These are phyloP conservation scores for Pugionium dolabratum DNA, from an alignment of 345 rosid species.

Conservation along the genomic window DNA sequence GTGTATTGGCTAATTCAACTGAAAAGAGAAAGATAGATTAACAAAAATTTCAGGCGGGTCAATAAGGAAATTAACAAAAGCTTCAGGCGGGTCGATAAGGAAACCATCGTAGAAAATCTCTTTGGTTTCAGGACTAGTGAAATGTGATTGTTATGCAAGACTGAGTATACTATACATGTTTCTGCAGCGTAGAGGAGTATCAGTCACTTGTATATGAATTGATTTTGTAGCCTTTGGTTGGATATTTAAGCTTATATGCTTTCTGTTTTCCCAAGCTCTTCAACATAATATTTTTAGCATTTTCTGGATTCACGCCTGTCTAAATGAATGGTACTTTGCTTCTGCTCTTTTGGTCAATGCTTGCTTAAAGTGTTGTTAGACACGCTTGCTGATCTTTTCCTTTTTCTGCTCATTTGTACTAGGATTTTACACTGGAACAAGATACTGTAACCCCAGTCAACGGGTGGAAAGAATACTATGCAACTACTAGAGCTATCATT, in stretches of 20 bases:
- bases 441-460: conserved; percentile 70
- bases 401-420: conserved; percentile 3
- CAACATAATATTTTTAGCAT: not conserved
- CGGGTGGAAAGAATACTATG: conserved; percentile 99
- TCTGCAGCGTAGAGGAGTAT: not conserved
- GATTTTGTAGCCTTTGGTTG: not conserved
- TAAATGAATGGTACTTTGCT: not conserved
- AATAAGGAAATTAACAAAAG: too few species aligned
- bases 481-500: conserved; percentile 86
- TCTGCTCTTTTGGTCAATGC: not conserved
- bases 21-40: not conserved
- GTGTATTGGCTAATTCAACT: not conserved
- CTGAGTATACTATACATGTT: not conserved
- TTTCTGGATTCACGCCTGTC: conserved; percentile 1
- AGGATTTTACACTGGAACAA: conserved; percentile 97
- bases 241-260: not conserved
- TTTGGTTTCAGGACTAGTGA: not conserved
- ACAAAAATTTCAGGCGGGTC: not conserved
- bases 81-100: not conserved
- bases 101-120: not conserved
- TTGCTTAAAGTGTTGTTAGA: conserved; percentile 1
- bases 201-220: not conserved
- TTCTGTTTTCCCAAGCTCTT: conserved; percentile 1
- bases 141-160: conserved; percentile 13
- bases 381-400: conserved; percentile 18